Conservation (phyloP, 441 rosid genomes). For the Populus hybrid region DNA sequence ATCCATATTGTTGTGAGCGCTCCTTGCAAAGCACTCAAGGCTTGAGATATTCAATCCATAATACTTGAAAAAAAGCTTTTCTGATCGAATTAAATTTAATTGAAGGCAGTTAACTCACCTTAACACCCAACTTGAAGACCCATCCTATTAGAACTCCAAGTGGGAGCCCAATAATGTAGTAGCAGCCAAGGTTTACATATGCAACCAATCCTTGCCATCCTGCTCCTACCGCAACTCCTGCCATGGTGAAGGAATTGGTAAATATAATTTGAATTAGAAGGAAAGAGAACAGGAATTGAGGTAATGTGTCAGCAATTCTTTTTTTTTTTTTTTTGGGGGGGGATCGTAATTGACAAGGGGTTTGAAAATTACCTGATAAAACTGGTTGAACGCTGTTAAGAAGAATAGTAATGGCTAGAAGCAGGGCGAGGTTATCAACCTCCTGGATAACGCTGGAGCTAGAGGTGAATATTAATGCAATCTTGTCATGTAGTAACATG, state of each 20-base stretch:
- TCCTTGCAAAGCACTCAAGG: too few species aligned
- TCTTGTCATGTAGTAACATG: constrained; percentile 36
- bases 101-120: constrained; percentile 28
- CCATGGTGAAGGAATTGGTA: not conserved
- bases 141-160: constrained; percentile 61
- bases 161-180: constrained; percentile 65
- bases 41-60: too few species aligned
- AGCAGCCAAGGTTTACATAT: constrained; percentile 67
- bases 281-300: not conserved
- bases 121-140: constrained; percentile 47
- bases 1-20: too few species aligned
- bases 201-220: constrained; percentile 82
- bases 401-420: constrained; percentile 54
- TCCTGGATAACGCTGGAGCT: constrained; percentile 39
- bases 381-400: constrained; percentile 80
- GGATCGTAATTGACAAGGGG: not conserved
- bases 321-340: too few species aligned
- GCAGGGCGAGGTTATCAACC: constrained; percentile 46
- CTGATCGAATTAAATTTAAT: not conserved
- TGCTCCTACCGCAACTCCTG: constrained; percentile 82
- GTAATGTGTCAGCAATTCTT: not conserved
- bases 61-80: not conserved
- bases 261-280: not conserved
- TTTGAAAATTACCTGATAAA: constrained; percentile 46
- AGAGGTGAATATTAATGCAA: constrained; percentile 58